Evolutionary conservation across 495 filamentous ascomycete genomes (phyloP), one percentile per base, ranked within the genome.

Genomic region (Hamigera avellanea): DNA sequence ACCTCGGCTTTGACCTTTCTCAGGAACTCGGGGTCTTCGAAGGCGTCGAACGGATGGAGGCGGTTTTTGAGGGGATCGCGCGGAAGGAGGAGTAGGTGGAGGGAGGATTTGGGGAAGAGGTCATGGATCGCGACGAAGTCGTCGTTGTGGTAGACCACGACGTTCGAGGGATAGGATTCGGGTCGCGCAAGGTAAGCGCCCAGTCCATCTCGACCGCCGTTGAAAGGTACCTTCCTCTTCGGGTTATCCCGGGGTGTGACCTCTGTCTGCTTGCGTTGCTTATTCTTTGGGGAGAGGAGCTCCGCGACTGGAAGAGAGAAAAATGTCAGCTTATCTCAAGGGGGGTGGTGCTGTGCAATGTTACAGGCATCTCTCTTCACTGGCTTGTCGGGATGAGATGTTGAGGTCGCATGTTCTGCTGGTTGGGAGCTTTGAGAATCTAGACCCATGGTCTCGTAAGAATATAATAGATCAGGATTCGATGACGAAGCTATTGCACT

Each of bases 41-140:
- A 78, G 8, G 85, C 86, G 2, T 83, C 74, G 56, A 88, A 79
- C 0, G 88, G 87, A 41, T 93, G 83, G 9, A 76, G 62, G 8
- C 65, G 53, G 41, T 65, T 73, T 48, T 78, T 78, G 1, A 62
- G 43, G 0, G 65, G 56, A 27, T 82, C 73, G 15, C 88, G 81
- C 8, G 88, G 85, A 2, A 98, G 73, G 8, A 98, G 74, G 10
- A 98, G 84, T 0, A 85, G 64, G 57, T 98, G 91, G 6, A 95
- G 61, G 9, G 70, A 74, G 14, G 85, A 75, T 56, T 96, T 95
- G 3, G 89, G 86, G 52, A 75, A 98, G 33, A 72, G 54, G 56
- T 98, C 91, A 28, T 81, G 64, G 59, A 95, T 86, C 12, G 74
- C 73, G 28, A 95, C 88, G 40, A 82, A 93, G 41, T 78, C 57